Evolutionary conservation across 177 flowering plant genomes (phyloP), one percentile per base, ranked within the genome.

Genomic region (Vitis hybrid): DNA sequence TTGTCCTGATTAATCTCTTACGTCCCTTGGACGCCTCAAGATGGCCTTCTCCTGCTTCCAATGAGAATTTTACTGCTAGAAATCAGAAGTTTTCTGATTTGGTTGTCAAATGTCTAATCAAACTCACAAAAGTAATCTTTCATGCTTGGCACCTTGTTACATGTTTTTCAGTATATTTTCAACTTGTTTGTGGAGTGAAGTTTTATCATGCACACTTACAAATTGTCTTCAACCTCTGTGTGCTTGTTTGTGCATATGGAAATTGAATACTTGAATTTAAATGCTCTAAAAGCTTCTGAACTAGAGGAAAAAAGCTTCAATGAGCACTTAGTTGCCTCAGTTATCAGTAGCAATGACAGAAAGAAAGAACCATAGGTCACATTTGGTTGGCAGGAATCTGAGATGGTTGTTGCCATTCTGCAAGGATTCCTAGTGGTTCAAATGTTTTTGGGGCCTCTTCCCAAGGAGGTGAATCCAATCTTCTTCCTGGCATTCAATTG

Each of bases 81-180:
- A 93, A 91, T 78, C 97, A 90, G 82, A 93, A 93, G 82, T 96
- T 96, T 72, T 91, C 93, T 56, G 99, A 96, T 78, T 81, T 96
- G 74, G 98, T 96, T 57, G 97, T 93, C 46, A 96, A 93, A 79
- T 96, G 99, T 77, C 83, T 96, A 35, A 92, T 93, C 70, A 96
- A 96, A 77, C 86, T 96, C 30, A 96, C 99, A 27, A 96, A 93
- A 84, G 99, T 96, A 80, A 78, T 32, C 27, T n/a, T 59, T 56
- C 70, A 13, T 61, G 62, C 50, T 50, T 65, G 6, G 56, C 50
- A 8, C 49, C 32, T 18, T 50, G 13, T 60, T 58, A 27, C 10
- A 69, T 54, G 15, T 52, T 59, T 54, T 67, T 64, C 40, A 7
- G 27, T 67, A 10, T 65, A 0, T 6, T 52, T 60, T 40, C 35